Base-by-base conservation (phyloP, 164 flowering plant species). In the Stephania cephalantha region DNA sequence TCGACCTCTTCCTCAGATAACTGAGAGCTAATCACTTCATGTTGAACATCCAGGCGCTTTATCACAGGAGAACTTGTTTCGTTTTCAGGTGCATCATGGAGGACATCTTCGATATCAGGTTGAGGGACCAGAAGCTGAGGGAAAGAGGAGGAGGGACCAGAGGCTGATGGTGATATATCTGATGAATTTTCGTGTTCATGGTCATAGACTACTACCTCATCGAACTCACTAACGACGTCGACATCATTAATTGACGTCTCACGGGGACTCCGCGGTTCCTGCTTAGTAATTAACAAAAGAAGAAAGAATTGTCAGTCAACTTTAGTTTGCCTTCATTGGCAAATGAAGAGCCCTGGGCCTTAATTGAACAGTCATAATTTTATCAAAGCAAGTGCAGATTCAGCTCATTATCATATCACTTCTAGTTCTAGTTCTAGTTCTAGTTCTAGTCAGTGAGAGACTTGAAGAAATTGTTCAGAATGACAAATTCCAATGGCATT, bases 261-360 rank as follows among this genome's bases (percentile, higher is more conserved):
- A 44, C 20, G 67, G 15, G 52, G 7, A 25, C 13, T 12, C 68
- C 74, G 68, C 70, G 76, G 70, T 68, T 81, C 87, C 92, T 89
- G 85, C 70, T 74, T 44, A 65, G 73, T 44, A 35, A 35, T 35
- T 2, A 35, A 63, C 69, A 70, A 35, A 35, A 82, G n/a, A 53
- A 55, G 29, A 12, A 74, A 31, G 31, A 52, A 61, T 18, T 30
- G 29, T 72, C 67, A 78, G 74, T 67, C 72, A 42, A 42, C 15
- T 45, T 22, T 58, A 29, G 1, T 67, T 69, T 18, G 7, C 13
- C 55, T 50, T 6, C 53, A 48, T 48, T 9, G 12, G 11, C 12
- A 35, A 35, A 35, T 35, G 42, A 75, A 68, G 69, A 15, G 46
- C 45, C 42, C 42, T 18, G 25, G 15, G 42, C 42, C 42, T 35